Base-by-base conservation (phyloP, 441 rosid genomes). In the Gossypium davidsonii region DNA sequence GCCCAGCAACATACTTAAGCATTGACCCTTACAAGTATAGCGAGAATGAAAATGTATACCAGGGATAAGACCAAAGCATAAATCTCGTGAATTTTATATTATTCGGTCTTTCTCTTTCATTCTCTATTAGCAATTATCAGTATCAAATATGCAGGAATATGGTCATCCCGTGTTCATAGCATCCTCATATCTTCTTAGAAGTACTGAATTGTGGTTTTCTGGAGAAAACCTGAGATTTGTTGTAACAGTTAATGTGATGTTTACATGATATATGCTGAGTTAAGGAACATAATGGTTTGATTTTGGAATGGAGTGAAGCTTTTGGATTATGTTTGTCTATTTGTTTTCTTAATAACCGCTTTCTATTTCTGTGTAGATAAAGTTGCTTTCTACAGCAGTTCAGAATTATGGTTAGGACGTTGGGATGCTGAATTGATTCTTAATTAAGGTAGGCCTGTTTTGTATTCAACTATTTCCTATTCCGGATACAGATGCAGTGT, bases 401-500 rank as follows among this genome's bases (percentile, higher is more conserved):
- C 39, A 59, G 55, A 42, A 58, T 25, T n/a, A 15, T 44, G 7
- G 56, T 26, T 49, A 3, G 31, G 44, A 31, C 14, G 31, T 58
- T 64, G 67, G 58, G 8, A 59, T 67, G 55, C 78, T 67, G 49
- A 31, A 18, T 52, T 68, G 49, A 53, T 69, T 69, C 20, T 53
- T 53, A 34, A 69, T 69, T 34, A 69, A 69, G 73, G 73, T 69
- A 53, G 15, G 31, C 44, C 28, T 60, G 18, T 46, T 20, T 63
- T 66, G 14, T 28, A 37, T 39, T 70, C 56, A 6, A n/a, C 4
- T 20, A 49, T 71, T 18, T 69, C 70, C 12, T 59, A n/a, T 73
- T 60, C 60, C 25, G 34, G 20, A 68, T 72, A 28, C 61, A 62
- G 26, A 9, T 70, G 15, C 44, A 12, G 21, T 39, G 21, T 31